phyloP scores from a whole-genome alignment of 192 early-diverging fungal species.

The Coemansia umbellata region DNA sequence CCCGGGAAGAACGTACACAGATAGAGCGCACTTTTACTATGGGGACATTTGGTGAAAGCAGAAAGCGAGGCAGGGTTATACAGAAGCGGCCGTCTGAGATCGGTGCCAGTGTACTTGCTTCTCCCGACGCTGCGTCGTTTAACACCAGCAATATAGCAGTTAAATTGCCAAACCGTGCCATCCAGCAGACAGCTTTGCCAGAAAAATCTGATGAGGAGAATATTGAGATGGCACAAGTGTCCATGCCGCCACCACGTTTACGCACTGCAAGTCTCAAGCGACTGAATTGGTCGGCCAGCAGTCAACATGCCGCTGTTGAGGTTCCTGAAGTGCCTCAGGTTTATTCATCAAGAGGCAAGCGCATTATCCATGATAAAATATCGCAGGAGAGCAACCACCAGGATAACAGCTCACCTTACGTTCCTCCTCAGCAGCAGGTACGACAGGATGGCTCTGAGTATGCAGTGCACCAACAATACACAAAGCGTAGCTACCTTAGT shows the following conservation, averaged over 20 bases:
- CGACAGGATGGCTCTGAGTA: slow-evolving; percentile 1
- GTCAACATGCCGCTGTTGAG: neutral
- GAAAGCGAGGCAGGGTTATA: slow-evolving; percentile 6
- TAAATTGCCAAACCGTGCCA: no score
- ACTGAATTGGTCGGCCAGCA: no score
- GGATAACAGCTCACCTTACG: neutral
- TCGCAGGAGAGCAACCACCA: no score
- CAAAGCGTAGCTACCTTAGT: no score
- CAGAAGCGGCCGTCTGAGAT: slow-evolving; percentile 9
- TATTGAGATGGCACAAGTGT: neutral
- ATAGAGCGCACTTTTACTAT: slow-evolving; percentile 20
- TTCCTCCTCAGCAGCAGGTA: neutral
- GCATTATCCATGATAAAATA: no score
- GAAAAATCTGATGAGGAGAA: no score
- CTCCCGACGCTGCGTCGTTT: no score
- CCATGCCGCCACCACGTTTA: slow-evolving; percentile 1
- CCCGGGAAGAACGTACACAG: slow-evolving; percentile 40
- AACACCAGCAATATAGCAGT: no score
- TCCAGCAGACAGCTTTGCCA: no score
- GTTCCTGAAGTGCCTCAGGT: neutral
- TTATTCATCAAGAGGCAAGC: neutral
- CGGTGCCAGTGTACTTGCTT: no score
- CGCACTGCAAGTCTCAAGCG: slow-evolving; percentile 2
- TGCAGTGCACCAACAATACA: no score
- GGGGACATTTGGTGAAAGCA: slow-evolving; percentile 33